A percentile compares a stretch with the other conserved stretches of the same genome.
Evolutionary conservation across 1,284 basidiomycete species (phyloP).

Genomic region (Cryptococcus sp.): DNA sequence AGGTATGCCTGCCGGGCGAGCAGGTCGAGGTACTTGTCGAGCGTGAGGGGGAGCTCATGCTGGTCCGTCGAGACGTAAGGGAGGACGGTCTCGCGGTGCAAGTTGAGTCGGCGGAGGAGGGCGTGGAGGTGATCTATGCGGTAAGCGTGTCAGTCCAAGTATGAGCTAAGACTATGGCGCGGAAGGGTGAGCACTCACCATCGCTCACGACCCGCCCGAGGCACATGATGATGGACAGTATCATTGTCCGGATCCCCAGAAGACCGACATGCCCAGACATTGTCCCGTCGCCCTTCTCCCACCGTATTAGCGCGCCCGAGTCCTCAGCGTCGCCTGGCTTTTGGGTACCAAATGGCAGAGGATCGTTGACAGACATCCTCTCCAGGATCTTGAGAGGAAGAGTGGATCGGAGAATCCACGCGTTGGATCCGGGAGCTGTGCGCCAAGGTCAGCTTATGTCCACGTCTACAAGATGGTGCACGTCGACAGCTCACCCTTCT

Average conservation of each 20-base stretch:
- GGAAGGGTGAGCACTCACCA: slow-evolving; percentile 26
- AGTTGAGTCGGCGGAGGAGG: slow-evolving; percentile 33
- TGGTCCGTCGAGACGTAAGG: slow-evolving; percentile 33
- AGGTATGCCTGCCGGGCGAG: slow-evolving; percentile 42
- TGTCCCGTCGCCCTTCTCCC: slow-evolving; percentile 45
- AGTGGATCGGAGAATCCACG: slow-evolving; percentile 42
- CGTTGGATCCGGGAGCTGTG: slow-evolving; percentile 23
- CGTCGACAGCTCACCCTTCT: not conserved
- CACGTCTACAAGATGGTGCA: not conserved
- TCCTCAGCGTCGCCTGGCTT: slow-evolving; percentile 24
- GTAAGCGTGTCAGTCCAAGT: slow-evolving; percentile 1
- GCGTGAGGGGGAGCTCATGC: slow-evolving; percentile 27
- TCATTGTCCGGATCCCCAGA: slow-evolving; percentile 45
- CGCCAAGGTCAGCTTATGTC: not conserved
- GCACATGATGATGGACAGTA: slow-evolving; percentile 43
- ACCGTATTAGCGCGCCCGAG: slow-evolving; percentile 42
- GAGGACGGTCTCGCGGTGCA: slow-evolving; percentile 40
- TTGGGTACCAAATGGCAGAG: slow-evolving; percentile 24
- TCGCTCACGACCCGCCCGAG: slow-evolving; percentile 35
- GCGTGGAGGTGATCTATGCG: slow-evolving; percentile 30
- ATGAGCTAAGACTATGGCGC: not conserved
- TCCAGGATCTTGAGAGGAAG: slow-evolving; percentile 29
- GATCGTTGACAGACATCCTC: slow-evolving; percentile 26
- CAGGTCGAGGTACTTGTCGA: slow-evolving; percentile 46
- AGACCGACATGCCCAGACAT: slow-evolving; percentile 33